A percentile compares a stretch with the other conserved stretches of the same genome.
These are phyloP conservation scores for Dendrobium nobile DNA, from an alignment of 106 monocot species.

Conservation along the genomic window DNA sequence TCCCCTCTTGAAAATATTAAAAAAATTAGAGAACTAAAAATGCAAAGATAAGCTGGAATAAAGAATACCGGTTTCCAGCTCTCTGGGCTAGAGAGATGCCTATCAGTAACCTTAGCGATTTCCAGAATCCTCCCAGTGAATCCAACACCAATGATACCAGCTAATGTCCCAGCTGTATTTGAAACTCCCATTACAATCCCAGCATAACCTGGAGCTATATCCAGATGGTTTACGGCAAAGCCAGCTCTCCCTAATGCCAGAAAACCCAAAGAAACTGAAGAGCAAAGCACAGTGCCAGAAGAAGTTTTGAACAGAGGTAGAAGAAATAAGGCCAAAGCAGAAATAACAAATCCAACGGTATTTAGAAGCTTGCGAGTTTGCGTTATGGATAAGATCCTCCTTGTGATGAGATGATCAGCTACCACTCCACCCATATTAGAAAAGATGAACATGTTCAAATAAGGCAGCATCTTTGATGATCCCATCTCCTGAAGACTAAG, in stretches of 20 bases:
- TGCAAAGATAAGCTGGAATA: constrained; percentile 75
- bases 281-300: constrained; percentile 53
- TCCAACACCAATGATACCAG: constrained; percentile 88
- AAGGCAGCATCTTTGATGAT: constrained; percentile 89
- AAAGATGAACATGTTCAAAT: constrained; percentile 90
- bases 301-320: constrained; percentile 57
- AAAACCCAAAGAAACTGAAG: constrained; percentile 76
- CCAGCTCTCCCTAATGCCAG: constrained; percentile 94
- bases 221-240: constrained; percentile 95
- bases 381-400: constrained; percentile 54
- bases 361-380: constrained; percentile 70
- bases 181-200: constrained; percentile 98
- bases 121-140: constrained; percentile 90
- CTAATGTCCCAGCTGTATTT: constrained; percentile 90
- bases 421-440: constrained; percentile 80
- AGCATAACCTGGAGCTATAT: constrained; percentile 88
- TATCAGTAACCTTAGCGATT: constrained; percentile 38
- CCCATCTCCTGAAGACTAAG: constrained; percentile 95
- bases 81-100: constrained; percentile 53
- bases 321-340: constrained; percentile 64
- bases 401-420: constrained; percentile 77
- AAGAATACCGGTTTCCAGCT: constrained; percentile 82
- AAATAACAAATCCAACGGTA: constrained; percentile 58
- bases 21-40: constrained; percentile 77
- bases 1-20: constrained; percentile 74